phyloP scores from a whole-genome alignment of 768 basidiomycete genomes.

The Leccinum boreale region DNA sequence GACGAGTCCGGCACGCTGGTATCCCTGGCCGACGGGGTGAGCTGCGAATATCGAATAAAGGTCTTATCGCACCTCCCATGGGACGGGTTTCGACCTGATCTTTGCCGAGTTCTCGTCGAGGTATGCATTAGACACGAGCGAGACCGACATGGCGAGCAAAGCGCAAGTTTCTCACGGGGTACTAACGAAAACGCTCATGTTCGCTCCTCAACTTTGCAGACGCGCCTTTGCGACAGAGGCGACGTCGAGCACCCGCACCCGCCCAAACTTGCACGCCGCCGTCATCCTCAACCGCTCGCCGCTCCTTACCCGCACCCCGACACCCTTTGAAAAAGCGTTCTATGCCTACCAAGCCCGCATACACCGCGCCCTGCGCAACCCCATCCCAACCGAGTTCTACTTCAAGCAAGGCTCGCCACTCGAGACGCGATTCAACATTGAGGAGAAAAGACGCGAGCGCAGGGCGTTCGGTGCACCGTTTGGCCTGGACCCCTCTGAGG shows the following conservation, averaged over 20 bases:
- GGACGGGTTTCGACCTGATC: constrained; percentile 86
- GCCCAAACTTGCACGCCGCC: constrained; percentile 52
- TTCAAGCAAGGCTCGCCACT: constrained; percentile 89
- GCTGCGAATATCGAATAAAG: not conserved
- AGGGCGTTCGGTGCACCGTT: constrained; percentile 71
- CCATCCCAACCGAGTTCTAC: constrained; percentile 89
- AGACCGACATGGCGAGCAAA: constrained; percentile 55
- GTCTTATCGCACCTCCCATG: constrained; percentile 78
- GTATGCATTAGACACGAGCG: constrained; percentile 76
- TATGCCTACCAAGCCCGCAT: constrained; percentile 82
- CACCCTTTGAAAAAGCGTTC: constrained; percentile 75
- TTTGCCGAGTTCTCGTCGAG: constrained; percentile 86
- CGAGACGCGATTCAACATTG: constrained; percentile 73
- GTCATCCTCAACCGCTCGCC: constrained; percentile 78
- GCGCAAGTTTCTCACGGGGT: constrained; percentile 31
- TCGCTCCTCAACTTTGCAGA: constrained; percentile 6
- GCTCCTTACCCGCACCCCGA: constrained; percentile 66
- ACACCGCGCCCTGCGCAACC: constrained; percentile 81
- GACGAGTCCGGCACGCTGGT: constrained; percentile 90
- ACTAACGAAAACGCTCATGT: constrained; percentile 11
- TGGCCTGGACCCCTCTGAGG: constrained; percentile 40
- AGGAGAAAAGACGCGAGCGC: constrained; percentile 70
- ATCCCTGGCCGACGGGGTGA: constrained; percentile 56
- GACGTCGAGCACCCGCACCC: constrained; percentile 7
- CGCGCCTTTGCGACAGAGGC: constrained; percentile 47